These are phyloP conservation scores for Colletotrichum musae DNA, from an alignment of 2,329 filamentous ascomycete genomes.

Conservation along the genomic window DNA sequence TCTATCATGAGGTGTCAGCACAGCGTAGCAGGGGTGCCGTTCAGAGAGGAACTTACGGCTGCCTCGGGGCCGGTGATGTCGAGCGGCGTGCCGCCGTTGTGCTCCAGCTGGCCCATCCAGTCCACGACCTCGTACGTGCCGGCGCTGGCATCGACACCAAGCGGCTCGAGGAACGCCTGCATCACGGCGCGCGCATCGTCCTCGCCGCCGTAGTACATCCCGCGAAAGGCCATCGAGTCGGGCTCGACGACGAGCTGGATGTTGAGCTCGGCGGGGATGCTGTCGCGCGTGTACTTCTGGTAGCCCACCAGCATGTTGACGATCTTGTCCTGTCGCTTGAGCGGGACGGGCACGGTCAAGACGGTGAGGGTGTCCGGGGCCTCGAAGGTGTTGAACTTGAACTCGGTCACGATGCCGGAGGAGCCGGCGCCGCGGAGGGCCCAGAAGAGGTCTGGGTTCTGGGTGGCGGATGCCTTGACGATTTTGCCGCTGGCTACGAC, in stretches of 20 bases:
- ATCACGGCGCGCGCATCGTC: constrained; percentile 37
- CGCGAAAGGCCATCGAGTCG: constrained; percentile 45
- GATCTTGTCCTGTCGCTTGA: constrained; percentile 6
- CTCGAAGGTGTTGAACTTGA: constrained; percentile 56
- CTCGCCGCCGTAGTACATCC: constrained; percentile 47
- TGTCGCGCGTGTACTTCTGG: constrained; percentile 45
- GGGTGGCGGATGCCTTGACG: constrained; percentile 49
- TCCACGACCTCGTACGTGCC: constrained; percentile 11
- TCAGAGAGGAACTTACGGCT: constrained; percentile 23
- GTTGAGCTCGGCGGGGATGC: constrained; percentile 47
- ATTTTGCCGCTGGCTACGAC: constrained; percentile 54
- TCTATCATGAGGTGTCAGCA: constrained; percentile 39
- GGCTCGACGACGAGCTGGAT: constrained; percentile 43
- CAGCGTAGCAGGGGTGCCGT: not conserved
- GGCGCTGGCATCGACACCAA: constrained; percentile 19
- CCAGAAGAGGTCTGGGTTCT: constrained; percentile 60
- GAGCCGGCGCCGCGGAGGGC: constrained; percentile 58
- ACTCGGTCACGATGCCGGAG: constrained; percentile 56
- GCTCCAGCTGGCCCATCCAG: constrained; percentile 47
- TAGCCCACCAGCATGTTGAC: constrained; percentile 38
- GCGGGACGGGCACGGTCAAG: constrained; percentile 39
- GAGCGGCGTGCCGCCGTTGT: constrained; percentile 37
- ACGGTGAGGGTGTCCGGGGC: constrained; percentile 51
- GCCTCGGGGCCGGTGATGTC: constrained; percentile 47
- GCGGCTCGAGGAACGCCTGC: constrained; percentile 12